A percentile compares a stretch with the other conserved stretches of the same genome.
These are phyloP conservation scores for Ophiostoma piceae DNA, from an alignment of 2,329 filamentous ascomycete species.

Conservation along the genomic window DNA sequence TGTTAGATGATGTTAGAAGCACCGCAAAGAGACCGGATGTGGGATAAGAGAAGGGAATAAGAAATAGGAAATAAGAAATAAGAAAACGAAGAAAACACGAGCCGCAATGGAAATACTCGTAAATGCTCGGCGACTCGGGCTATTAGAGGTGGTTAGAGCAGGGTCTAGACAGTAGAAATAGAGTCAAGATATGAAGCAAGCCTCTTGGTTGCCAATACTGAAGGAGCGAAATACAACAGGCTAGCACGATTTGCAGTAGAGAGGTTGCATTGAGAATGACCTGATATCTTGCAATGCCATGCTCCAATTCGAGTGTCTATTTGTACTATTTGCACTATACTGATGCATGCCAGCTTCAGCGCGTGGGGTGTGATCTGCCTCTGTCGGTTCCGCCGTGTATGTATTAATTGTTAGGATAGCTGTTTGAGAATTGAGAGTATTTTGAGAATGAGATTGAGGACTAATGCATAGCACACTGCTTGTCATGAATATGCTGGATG, in stretches of 20 bases:
- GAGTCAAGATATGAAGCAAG: background rate
- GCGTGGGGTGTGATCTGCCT: background rate
- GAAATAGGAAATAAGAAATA: background rate
- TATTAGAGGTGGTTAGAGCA: background rate
- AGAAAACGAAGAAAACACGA: background rate
- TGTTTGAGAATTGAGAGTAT: too few species aligned
- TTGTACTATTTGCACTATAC: background rate
- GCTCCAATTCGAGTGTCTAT: slow-evolving; percentile 1
- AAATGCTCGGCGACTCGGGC: background rate
- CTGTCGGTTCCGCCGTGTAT: background rate
- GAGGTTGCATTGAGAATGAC: background rate
- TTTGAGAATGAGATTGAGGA: too few species aligned
- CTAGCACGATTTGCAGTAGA: background rate
- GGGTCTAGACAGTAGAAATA: background rate
- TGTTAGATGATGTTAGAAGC: background rate
- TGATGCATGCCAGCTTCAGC: background rate
- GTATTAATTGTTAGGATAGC: too few species aligned
- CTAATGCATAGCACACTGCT: too few species aligned
- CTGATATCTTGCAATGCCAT: background rate
- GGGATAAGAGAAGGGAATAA: too few species aligned
- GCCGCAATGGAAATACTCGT: background rate
- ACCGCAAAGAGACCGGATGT: background rate
- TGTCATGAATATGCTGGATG: too few species aligned
- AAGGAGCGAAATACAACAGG: background rate
- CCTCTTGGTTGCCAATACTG: background rate